These are phyloP conservation scores for Pestalotiopsis sp. DNA, from an alignment of 2,329 filamentous ascomycete species.

Conservation along the genomic window DNA sequence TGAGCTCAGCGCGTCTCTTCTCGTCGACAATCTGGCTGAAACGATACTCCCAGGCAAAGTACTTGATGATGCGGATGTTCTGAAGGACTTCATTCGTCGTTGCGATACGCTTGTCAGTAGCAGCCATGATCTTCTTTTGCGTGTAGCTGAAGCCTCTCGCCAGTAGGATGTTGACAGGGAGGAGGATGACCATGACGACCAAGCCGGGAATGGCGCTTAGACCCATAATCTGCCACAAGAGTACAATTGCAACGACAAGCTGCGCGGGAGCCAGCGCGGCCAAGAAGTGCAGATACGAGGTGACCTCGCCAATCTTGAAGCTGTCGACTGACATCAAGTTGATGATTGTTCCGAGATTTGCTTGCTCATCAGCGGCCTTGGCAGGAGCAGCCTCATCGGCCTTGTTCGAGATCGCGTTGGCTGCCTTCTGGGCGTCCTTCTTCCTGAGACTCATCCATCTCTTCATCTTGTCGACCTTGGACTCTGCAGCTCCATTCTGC, in stretches of 20 bases:
- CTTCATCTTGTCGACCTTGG: conserved; percentile 54
- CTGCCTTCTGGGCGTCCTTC: conserved; percentile 49
- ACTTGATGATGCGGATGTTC: conserved; percentile 99
- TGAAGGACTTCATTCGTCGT: conserved; percentile 96
- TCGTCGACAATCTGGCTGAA: conserved; percentile 87
- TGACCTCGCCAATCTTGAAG: conserved; percentile 96
- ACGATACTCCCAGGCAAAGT: conserved; percentile 96
- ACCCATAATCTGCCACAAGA: conserved; percentile 90
- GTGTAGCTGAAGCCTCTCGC: conserved; percentile 82
- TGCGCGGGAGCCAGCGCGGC: conserved; percentile 90
- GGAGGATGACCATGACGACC: conserved; percentile 82
- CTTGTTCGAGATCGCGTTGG: conserved; percentile 28
- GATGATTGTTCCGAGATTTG: conserved; percentile 96
- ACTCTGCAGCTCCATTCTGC: conserved; percentile 38
- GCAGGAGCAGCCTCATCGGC: conserved; percentile 34
- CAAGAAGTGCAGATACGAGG: conserved; percentile 94
- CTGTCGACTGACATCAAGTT: conserved; percentile 99
- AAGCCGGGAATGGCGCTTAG: conserved; percentile 93
- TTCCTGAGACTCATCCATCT: conserved; percentile 64
- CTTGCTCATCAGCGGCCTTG: conserved; percentile 66
- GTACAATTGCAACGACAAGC: conserved; percentile 74
- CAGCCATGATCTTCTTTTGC: conserved; percentile 88
- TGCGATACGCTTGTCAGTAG: conserved; percentile 94
- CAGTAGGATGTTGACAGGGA: conserved; percentile 89
- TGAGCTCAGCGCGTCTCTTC: conserved; percentile 79